Evolutionary conservation across 164 flowering plant genomes (phyloP), one percentile per base, ranked within the genome.

Genomic region (Santalum album): DNA sequence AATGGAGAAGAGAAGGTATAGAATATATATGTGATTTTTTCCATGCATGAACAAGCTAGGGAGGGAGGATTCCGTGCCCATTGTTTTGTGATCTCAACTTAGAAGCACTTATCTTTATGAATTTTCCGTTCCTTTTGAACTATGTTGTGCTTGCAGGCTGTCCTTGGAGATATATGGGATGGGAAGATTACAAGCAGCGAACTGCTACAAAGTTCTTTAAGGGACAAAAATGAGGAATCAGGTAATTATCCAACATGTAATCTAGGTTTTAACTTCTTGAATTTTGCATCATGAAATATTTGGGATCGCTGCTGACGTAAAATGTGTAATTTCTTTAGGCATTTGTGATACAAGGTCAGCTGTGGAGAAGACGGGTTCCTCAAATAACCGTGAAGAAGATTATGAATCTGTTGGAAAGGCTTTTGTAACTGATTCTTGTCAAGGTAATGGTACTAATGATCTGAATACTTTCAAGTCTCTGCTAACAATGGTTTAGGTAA

Each of bases 1-100:
- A 79, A 76, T 65, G 75, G 67, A 24, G 95, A 81, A 52, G 95
- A 91, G 65, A 81, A 81, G 92, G 98, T 88, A 75, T 27, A 1
- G 12, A 17, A 12, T 49, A 24, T 48, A 1, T 42, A 19, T 29
- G 9, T 17, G 17, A 39, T 16, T 5, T 16, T 3, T 24, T 38
- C 12, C 57, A 7, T 32, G 24, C 19, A 7, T 42, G 52, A 46
- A 14, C n/a, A n/a, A n/a, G n/a, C n/a, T n/a, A 42, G 34, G 14
- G 42, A 38, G 16, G 14, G 42, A 11, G 17, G 12, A 38, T 14
- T 38, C 15, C 16, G 17, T 38, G 42, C 42, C 0, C 16, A 9
- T 14, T 38, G 17, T 2, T 3, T 38, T 38, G 12, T 38, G 7
- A 14, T 38, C 12, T 38, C 17, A 2, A 11, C 14, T 38, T 14